A percentile compares a stretch with the other conserved stretches of the same genome.
Evolutionary conservation across 1,284 basidiomycete genomes (phyloP).

Genomic region (Mycosarcoma mackinlayi): DNA sequence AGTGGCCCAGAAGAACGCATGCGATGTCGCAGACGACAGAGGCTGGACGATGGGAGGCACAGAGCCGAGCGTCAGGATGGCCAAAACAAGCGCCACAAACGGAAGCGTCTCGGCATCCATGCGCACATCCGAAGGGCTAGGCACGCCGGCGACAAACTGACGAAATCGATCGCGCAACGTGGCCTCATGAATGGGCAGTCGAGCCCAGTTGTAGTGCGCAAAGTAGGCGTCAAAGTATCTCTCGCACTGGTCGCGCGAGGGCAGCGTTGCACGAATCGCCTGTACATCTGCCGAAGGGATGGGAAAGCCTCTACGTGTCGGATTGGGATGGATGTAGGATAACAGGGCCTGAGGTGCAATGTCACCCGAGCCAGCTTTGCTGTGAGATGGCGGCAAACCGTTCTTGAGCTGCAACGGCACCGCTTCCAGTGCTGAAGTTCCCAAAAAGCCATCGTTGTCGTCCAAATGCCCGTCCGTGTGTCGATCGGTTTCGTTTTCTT

Average conservation of each 20-base stretch:
- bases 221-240: conserved; percentile 52
- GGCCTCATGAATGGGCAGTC: conserved; percentile 35
- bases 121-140: conserved; percentile 31
- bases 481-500: conserved; percentile 37
- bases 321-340: conserved; percentile 44
- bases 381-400: conserved; percentile 18
- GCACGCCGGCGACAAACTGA: conserved; percentile 34
- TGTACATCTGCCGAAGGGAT: conserved; percentile 47
- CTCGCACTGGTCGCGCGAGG: conserved; percentile 40
- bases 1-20: conserved; percentile 51
- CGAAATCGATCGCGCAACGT: conserved; percentile 41
- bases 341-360: conserved; percentile 31
- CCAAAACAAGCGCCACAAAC: conserved; percentile 38
- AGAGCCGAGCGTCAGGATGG: conserved; percentile 40
- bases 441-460: conserved; percentile 49
- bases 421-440: conserved; percentile 43
- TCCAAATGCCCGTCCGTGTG: conserved; percentile 44
- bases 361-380: conserved; percentile 17
- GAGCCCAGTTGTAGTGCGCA: conserved; percentile 49
- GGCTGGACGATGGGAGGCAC: conserved; percentile 48
- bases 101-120: conserved; percentile 50
- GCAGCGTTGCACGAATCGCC: conserved; percentile 40
- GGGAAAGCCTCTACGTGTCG: conserved; percentile 44
- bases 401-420: conserved; percentile 45
- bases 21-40: conserved; percentile 40